These are phyloP conservation scores for Penicillium malachiteum DNA, from an alignment of 495 filamentous ascomycete genomes.

Conservation along the genomic window DNA sequence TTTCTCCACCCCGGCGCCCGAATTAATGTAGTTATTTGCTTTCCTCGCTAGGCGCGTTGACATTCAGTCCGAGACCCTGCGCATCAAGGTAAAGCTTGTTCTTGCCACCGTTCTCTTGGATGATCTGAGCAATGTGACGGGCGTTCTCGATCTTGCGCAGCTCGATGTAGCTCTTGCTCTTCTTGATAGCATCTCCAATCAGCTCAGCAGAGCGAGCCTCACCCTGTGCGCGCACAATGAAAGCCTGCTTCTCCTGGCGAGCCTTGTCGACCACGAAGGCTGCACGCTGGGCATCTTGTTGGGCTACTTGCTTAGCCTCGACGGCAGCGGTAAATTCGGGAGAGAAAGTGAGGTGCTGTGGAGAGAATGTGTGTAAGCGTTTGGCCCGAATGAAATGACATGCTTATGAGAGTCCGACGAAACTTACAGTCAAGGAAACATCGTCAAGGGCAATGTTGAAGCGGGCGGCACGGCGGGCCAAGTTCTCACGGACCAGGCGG, in stretches of 20 bases:
- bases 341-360: conserved; percentile 94
- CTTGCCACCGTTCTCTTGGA: conserved; percentile 81
- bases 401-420: background rate
- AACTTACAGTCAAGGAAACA: conserved; percentile 88
- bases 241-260: conserved; percentile 98
- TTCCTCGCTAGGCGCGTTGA: conserved; percentile 53
- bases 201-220: conserved; percentile 97
- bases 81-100: conserved; percentile 94
- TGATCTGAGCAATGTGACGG: conserved; percentile 73
- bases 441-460: conserved; percentile 98
- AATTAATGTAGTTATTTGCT: conserved; percentile 35
- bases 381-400: conserved; percentile 16
- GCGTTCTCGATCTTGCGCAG: conserved; percentile 97
- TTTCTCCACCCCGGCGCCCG: conserved; percentile 26
- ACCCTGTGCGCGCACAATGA: conserved; percentile 97
- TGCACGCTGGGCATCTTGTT: conserved; percentile 96
- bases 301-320: conserved; percentile 98
- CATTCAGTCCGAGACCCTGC: conserved; percentile 87
- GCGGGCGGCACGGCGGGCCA: conserved; percentile 83
- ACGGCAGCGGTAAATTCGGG: conserved; percentile 98
- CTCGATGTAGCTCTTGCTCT: conserved; percentile 94
- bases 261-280: conserved; percentile 99
- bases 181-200: conserved; percentile 99
- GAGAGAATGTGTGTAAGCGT: background rate
- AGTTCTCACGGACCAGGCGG: conserved; percentile 85